Percentiles rank a stretch among this genome's conserved stretches.
These are phyloP conservation scores for Trichoderma pleuroti DNA, from an alignment of 2,329 filamentous ascomycete genomes.

Conservation along the genomic window DNA sequence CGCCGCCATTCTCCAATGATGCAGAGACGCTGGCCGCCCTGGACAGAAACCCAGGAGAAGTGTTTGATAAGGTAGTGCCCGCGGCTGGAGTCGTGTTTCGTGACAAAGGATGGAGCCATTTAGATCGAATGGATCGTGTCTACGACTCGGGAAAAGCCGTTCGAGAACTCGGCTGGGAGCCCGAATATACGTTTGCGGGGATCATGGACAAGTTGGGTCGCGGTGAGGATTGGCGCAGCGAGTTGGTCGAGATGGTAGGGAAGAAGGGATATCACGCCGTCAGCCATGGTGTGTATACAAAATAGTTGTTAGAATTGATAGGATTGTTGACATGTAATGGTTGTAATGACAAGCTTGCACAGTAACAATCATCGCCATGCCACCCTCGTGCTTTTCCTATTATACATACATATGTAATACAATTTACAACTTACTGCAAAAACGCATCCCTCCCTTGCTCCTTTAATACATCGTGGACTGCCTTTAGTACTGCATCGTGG, in stretches of 20 bases:
- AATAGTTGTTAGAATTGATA: constrained; percentile 20
- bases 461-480: constrained; percentile 72
- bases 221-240: constrained; percentile 40
- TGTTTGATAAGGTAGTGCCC: constrained; percentile 29
- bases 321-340: background rate
- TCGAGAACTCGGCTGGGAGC: constrained; percentile 41
- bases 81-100: constrained; percentile 32
- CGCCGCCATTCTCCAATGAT: constrained; percentile 38
- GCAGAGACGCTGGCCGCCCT: constrained; percentile 32
- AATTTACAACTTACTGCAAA: constrained; percentile 15
- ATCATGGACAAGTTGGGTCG: constrained; percentile 33
- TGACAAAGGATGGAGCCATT: constrained; percentile 35
- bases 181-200: constrained; percentile 39
- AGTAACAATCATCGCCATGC: background rate
- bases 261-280: constrained; percentile 44
- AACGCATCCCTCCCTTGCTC: constrained; percentile 31
- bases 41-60: constrained; percentile 32
- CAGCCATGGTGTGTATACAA: constrained; percentile 43
- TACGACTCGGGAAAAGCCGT: constrained; percentile 44
- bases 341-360: background rate
- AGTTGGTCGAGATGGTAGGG: constrained; percentile 38
- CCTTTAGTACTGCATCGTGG: constrained; percentile 51
- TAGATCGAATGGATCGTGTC: constrained; percentile 41
- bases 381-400: background rate
- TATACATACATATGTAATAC: background rate